These are phyloP conservation scores for Malus hybrid DNA, from an alignment of 331 rosid species.

Conservation along the genomic window DNA sequence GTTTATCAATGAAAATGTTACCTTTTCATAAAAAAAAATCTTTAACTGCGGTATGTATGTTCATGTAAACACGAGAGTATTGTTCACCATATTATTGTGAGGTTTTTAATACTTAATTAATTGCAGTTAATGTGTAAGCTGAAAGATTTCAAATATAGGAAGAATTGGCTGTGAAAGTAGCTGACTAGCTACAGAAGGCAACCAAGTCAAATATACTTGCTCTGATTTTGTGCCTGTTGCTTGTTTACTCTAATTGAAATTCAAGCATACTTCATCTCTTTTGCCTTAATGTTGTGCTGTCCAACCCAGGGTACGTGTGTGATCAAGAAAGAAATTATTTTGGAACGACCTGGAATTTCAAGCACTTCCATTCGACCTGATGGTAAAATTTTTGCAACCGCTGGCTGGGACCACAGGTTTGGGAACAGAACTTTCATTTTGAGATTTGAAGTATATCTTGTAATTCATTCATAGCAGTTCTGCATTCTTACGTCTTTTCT, in stretches of 20 bases:
- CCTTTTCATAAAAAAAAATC: background rate
- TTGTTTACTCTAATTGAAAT: too few relatives aligned
- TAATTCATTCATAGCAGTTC: background rate
- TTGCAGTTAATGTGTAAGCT: too few relatives aligned
- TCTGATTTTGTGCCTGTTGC: too few relatives aligned
- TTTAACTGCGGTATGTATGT: background rate
- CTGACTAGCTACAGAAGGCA: too few relatives aligned
- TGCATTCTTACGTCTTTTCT: background rate
- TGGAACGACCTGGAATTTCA: conserved; percentile 88
- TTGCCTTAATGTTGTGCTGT: too few relatives aligned
- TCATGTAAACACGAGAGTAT: background rate
- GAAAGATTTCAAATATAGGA: too few relatives aligned
- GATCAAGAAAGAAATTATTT: conserved; percentile 57
- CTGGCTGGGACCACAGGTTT: conserved; percentile 99
- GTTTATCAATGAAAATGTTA: background rate
- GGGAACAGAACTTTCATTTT: background rate
- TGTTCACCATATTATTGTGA: background rate
- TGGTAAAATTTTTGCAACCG: conserved; percentile 74
- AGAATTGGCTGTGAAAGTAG: too few relatives aligned
- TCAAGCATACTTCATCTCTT: too few relatives aligned
- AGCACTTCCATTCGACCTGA: conserved; percentile 75
- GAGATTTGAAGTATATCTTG: background rate
- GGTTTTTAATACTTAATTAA: too few relatives aligned
- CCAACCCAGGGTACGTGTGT: conserved; percentile 54
- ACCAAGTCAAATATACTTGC: too few relatives aligned